phyloP scores from a whole-genome alignment of 139 green algal genomes.

The Penium margaritaceum region DNA sequence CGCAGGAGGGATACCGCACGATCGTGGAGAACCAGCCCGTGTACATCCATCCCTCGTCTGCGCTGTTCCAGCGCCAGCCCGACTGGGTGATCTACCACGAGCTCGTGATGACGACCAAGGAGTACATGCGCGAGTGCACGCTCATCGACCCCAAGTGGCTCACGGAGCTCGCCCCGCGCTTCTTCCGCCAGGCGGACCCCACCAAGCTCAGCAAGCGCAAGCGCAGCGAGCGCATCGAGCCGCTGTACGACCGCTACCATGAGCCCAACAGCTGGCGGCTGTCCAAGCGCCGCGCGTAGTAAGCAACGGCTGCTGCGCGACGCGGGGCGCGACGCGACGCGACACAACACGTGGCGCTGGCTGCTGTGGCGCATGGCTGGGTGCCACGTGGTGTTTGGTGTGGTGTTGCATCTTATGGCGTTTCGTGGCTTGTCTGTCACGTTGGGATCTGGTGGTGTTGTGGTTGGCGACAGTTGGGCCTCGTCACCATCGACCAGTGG shows the following conservation, averaged over 20 bases:
- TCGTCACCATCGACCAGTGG: too few relatives aligned
- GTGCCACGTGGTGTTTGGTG: too few relatives aligned
- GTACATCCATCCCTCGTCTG: constrained; percentile 45
- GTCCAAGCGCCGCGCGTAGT: constrained; percentile 33
- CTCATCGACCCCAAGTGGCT: constrained; percentile 95
- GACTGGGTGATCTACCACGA: constrained; percentile 84
- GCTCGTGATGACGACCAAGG: constrained; percentile 54
- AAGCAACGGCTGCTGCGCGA: too few relatives aligned
- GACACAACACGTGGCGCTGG: too few relatives aligned
- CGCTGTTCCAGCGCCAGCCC: constrained; percentile 69
- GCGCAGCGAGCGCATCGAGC: constrained; percentile 86
- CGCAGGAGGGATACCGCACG: constrained; percentile 72
- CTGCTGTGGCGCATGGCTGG: too few relatives aligned
- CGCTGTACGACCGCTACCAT: constrained; percentile 84
- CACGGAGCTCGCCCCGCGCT: constrained; percentile 88
- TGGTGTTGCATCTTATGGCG: too few relatives aligned
- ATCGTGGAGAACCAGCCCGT: constrained; percentile 72
- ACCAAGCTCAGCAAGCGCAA: constrained; percentile 85
- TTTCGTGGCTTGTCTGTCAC: too few relatives aligned
- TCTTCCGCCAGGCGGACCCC: constrained; percentile 87
- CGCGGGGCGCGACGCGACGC: too few relatives aligned
- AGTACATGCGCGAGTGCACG: constrained; percentile 63
- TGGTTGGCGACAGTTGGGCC: too few relatives aligned
- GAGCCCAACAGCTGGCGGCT: constrained; percentile 62
- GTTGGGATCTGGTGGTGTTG: too few relatives aligned